These are phyloP conservation scores for Lizonia empirigonia DNA, from an alignment of 2,329 filamentous ascomycete species.

Conservation along the genomic window DNA sequence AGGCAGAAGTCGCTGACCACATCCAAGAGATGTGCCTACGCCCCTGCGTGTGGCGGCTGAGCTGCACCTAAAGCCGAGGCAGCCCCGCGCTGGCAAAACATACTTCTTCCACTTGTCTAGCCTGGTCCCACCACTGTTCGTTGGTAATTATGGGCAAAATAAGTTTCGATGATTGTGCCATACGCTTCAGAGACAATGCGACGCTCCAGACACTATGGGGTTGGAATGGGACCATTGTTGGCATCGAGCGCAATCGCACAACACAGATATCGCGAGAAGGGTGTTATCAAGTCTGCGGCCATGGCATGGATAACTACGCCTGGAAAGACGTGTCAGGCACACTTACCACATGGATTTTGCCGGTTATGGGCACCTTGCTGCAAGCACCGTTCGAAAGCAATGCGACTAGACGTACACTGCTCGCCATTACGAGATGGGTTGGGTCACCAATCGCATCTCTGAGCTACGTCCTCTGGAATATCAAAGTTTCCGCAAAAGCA, in stretches of 20 bases:
- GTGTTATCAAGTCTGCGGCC: conserved; percentile 44
- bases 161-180: conserved; percentile 4
- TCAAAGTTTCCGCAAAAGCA: conserved; percentile 48
- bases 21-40: neutral
- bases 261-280: conserved; percentile 43
- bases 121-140: neutral
- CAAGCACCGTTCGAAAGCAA: conserved; percentile 53
- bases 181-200: neutral
- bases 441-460: conserved; percentile 48
- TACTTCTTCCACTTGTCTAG: neutral
- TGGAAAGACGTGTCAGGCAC: conserved; percentile 42
- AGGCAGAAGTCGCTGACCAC: neutral
- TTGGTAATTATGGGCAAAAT: conserved; percentile 3
- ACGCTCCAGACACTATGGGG: conserved; percentile 21
- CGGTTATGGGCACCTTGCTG: conserved; percentile 47
- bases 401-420: conserved; percentile 41
- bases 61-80: conserved; percentile 11
- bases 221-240: conserved; percentile 27
- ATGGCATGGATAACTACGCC: conserved; percentile 38
- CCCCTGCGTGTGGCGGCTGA: conserved; percentile 10
- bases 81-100: neutral
- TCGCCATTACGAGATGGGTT: conserved; percentile 47
- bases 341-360: conserved; percentile 51
- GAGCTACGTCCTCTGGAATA: conserved; percentile 50
- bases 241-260: conserved; percentile 10